A percentile compares a stretch with the other conserved stretches of the same genome.
Evolutionary conservation across 2,329 filamentous ascomycete species (phyloP).

Genomic region (Fusarium humuli): DNA sequence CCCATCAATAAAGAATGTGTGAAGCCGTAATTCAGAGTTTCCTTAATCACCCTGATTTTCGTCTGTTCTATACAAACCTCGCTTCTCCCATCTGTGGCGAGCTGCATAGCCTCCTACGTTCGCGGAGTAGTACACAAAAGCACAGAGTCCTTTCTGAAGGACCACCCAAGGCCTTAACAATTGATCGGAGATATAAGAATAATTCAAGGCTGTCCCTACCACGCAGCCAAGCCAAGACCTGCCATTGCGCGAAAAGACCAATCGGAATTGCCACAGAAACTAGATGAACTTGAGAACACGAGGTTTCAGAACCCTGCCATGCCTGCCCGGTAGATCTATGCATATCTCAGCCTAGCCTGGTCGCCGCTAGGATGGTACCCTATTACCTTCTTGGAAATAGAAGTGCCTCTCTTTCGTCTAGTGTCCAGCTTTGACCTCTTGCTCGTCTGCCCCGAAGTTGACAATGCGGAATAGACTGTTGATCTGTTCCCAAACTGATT

Average conservation of each 20-base stretch:
- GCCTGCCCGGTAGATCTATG: background rate
- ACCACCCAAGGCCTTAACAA: no score
- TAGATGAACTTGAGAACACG: background rate
- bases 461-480: background rate
- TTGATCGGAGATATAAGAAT: no score
- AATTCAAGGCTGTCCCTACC: background rate
- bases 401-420: background rate
- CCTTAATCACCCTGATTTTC: no score
- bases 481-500: background rate
- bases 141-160: no score
- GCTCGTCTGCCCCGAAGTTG: no score
- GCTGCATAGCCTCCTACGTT: no score
- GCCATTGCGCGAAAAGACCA: background rate
- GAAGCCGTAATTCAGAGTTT: no score
- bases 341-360: background rate
- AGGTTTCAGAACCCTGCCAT: background rate
- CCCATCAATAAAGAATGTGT: no score
- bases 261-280: background rate
- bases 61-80: no score
- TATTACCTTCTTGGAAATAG: background rate
- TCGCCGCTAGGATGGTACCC: background rate
- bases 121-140: no score
- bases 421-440: background rate
- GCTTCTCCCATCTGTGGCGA: no score
- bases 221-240: background rate